A percentile compares a stretch with the other conserved stretches of the same genome.
These are phyloP conservation scores for Phragmites australis DNA, from an alignment of 176 grass and related monocot species.

Conservation along the genomic window DNA sequence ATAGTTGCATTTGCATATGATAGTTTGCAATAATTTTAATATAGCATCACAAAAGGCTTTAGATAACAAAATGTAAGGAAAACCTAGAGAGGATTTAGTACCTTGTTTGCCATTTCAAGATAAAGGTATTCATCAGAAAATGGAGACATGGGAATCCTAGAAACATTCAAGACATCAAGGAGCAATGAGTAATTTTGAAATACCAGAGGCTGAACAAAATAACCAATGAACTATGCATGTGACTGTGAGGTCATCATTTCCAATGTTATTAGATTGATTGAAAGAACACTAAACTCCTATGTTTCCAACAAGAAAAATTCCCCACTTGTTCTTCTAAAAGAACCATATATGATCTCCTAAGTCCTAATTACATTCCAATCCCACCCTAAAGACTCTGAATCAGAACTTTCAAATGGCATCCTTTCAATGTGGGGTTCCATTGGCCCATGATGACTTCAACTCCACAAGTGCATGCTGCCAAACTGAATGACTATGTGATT, in stretches of 20 bases:
- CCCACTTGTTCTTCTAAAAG: not conserved
- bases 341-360: not conserved
- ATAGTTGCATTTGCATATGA: conserved; percentile 12
- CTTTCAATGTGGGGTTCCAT: not conserved
- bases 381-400: not conserved
- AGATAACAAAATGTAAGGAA: conserved; percentile 11
- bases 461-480: not conserved
- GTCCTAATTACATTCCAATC: conserved; percentile 8
- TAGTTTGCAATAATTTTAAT: conserved; percentile 4
- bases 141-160: conserved; percentile 98
- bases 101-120: conserved; percentile 99
- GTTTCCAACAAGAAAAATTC: not conserved
- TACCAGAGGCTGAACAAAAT: not conserved
- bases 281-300: not conserved
- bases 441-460: not conserved
- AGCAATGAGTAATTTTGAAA: conserved; percentile 28
- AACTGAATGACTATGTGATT: conserved; percentile 17
- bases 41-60: conserved; percentile 12
- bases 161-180: conserved; percentile 33
- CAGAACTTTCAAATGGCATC: conserved; percentile 5
- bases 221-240: not conserved
- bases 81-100: conserved; percentile 27
- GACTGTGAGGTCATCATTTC: conserved; percentile 1
- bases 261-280: conserved; percentile 7
- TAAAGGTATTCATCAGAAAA: conserved; percentile 99